phyloP scores from a whole-genome alignment of 352 stramenopile species.

The Paralagenidium karlingii region DNA sequence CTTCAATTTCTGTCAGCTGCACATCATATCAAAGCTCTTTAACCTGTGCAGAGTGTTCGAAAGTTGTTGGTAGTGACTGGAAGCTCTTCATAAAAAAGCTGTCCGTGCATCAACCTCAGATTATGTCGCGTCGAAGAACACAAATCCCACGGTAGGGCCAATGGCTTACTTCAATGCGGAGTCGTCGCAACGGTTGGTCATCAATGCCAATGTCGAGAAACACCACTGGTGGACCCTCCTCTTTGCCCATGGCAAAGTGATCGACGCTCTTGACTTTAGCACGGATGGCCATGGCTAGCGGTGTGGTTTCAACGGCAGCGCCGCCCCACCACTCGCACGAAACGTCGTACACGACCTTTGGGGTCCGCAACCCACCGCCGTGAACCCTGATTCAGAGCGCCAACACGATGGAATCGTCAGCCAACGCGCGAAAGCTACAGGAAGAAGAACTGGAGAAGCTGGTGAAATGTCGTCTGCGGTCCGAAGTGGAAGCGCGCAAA shows the following conservation, averaged over 20 bases:
- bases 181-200: conserved; percentile 26
- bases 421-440: conserved; percentile 36
- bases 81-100: conserved; percentile 69
- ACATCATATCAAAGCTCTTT: not conserved
- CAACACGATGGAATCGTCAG: conserved; percentile 16
- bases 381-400: too few relatives aligned
- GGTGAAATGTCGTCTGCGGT: conserved; percentile 64
- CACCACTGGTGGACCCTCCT: conserved; percentile 29
- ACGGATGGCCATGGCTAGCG: conserved; percentile 21
- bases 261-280: conserved; percentile 26
- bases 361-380: too few relatives aligned
- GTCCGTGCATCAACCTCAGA: not conserved
- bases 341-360: too few relatives aligned
- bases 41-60: conserved; percentile 57
- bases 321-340: too few relatives aligned
- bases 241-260: conserved; percentile 25
- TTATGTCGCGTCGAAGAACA: not conserved
- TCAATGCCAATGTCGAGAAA: conserved; percentile 49
- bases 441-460: conserved; percentile 54
- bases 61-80: conserved; percentile 56
- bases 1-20: not conserved
- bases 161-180: conserved; percentile 44
- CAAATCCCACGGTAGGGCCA: not conserved
- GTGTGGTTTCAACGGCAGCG: too few relatives aligned
- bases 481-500: conserved; percentile 61